Base-by-base conservation (phyloP, 345 rosid species). In the Salix udensis region DNA sequence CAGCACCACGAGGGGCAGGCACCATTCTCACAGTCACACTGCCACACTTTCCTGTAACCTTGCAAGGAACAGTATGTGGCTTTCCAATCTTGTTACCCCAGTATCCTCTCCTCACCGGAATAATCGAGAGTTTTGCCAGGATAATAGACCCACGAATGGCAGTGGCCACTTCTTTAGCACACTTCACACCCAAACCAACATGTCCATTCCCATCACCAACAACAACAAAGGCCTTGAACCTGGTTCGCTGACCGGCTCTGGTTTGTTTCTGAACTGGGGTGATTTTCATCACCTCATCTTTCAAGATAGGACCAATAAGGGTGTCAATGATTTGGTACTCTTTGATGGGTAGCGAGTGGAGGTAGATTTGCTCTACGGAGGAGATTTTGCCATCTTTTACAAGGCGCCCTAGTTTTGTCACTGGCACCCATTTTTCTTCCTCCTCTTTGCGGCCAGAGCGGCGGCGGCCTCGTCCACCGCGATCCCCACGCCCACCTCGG, bases 221-320 rank as follows among this genome's bases (percentile, higher is more conserved):
- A 53, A 91, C 91, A 0, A 91, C 92, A 24, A 91, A 91, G 6
- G 90, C 92, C 89, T 91, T 91, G 84, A 89, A 91, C 46, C 96
- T 76, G 12, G 93, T 89, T 16, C 96, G 72, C 81, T 91, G 96
- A 10, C 93, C 93, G 60, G 92, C 95, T 18, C 95, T 84, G 39
- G 92, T 91, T 80, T 94, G 97, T 34, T 94, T 92, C 93, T 94
- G 98, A 28, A 92, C 97, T 0, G 98, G 96, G 82, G 90, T 90
- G 82, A 92, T 92, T 72, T 94, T 92, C 98, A 94, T 94, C 65
- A 94, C 98, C 87, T 94, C 98, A 9, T 94, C 98, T 78, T 92
- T 94, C 78, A 94, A 82, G 0, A 87, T 46, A 0, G 93, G 94
- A n/a, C 84, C 96, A 1, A 88, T 86, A 34, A 94, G 95, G 2